Conservation (phyloP, 2,329 filamentous ascomycete genomes). For the Calonectria leucothoes region DNA sequence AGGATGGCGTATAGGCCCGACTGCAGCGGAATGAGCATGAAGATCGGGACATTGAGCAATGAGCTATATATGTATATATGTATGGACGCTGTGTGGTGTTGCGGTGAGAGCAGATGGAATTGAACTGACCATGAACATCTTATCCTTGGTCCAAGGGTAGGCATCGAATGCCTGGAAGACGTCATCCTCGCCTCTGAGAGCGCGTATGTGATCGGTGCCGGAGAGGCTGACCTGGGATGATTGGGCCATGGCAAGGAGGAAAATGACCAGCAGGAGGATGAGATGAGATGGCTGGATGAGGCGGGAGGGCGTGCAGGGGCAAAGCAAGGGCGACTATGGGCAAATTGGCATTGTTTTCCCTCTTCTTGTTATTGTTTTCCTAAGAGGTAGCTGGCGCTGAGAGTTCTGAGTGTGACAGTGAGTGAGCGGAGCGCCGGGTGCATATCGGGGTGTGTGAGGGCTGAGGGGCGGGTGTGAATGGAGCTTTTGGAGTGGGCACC, state of each 20-base stretch:
- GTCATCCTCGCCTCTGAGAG: conserved; percentile 51
- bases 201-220: conserved; percentile 53
- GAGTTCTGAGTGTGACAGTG: not conserved
- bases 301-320: not conserved
- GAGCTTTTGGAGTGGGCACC: not conserved
- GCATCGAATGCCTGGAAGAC: conserved; percentile 72
- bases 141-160: conserved; percentile 76
- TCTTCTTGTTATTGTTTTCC: not conserved
- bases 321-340: not conserved
- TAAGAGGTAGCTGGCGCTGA: not conserved
- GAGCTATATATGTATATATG: not conserved
- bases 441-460: conserved; percentile 13
- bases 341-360: not conserved
- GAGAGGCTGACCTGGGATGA: conserved; percentile 37
- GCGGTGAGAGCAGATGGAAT: not conserved
- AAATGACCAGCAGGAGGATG: not conserved
- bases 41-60: not conserved
- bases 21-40: conserved; percentile 43
- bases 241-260: conserved; percentile 23
- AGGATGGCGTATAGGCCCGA: conserved; percentile 74
- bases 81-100: not conserved
- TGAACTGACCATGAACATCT: conserved; percentile 70
- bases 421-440: conserved; percentile 3
- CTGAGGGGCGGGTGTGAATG: conserved; percentile 22
- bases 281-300: not conserved